Percentiles rank a stretch among this genome's conserved stretches.
These are phyloP conservation scores for Echinochloa phyllopogon DNA, from an alignment of 176 grass and related monocot species.

Conservation along the genomic window DNA sequence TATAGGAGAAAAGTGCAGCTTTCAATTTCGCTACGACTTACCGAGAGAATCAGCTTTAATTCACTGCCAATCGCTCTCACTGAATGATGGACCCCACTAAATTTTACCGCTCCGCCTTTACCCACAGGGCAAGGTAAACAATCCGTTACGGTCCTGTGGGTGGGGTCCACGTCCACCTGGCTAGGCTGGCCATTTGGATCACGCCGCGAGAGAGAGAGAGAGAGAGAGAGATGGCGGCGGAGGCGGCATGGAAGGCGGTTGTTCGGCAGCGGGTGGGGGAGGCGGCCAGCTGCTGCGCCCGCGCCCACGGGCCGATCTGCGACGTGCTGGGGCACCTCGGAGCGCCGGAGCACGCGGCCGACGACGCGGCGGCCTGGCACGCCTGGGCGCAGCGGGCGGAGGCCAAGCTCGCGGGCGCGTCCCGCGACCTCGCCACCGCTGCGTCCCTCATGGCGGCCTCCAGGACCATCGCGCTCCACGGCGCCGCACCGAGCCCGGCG, in stretches of 20 bases:
- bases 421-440: background rate
- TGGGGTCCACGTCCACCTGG: background rate
- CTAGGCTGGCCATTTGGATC: background rate
- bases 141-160: background rate
- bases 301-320: background rate
- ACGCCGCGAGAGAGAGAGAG: background rate
- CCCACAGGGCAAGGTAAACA: background rate
- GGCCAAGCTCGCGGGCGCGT: background rate
- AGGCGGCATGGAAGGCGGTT: background rate
- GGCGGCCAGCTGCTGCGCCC: background rate
- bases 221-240: background rate
- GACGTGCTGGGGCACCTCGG: background rate
- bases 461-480: background rate
- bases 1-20: too few species aligned
- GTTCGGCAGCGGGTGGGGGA: background rate
- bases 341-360: background rate
- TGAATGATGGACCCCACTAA: background rate
- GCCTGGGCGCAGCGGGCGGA: background rate
- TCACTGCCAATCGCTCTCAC: background rate
- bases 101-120: background rate
- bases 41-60: background rate
- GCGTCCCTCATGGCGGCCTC: background rate
- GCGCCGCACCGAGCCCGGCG: background rate
- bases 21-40: too few species aligned
- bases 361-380: background rate